Percentiles rank a stretch among this genome's conserved stretches.
Conservation (phyloP, 2,329 filamentous ascomycete genomes). For the Metarhizium robertsii region DNA sequence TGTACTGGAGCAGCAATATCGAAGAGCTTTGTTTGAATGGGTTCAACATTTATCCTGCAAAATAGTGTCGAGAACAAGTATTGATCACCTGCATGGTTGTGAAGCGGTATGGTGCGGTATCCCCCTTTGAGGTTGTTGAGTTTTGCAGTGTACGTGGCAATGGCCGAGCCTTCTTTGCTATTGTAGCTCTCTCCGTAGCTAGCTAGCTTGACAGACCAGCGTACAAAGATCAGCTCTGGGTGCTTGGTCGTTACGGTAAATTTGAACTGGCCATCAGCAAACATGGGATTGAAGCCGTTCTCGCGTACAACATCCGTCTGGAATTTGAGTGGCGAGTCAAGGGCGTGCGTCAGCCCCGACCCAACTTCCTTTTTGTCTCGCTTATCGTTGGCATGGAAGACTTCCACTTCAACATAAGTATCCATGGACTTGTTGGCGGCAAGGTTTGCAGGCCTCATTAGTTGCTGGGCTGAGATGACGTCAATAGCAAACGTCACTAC, state of each 20-base stretch:
- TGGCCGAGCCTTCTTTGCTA: constrained; percentile 44
- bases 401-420: constrained; percentile 89
- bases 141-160: constrained; percentile 90
- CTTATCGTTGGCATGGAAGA: constrained; percentile 91
- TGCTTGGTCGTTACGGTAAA: constrained; percentile 89
- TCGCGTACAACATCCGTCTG: constrained; percentile 73
- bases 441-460: constrained; percentile 72
- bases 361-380: constrained; percentile 74
- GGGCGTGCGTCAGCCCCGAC: constrained; percentile 37
- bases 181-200: constrained; percentile 63
- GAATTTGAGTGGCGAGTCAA: constrained; percentile 58
- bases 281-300: constrained; percentile 91
- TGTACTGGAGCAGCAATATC: constrained; percentile 31
- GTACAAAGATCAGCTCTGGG: constrained; percentile 85
- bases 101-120: constrained; percentile 83
- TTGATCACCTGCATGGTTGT: constrained; percentile 81
- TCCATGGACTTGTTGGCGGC: constrained; percentile 69
- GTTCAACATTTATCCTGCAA: constrained; percentile 67
- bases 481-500: constrained; percentile 78
- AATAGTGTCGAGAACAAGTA: constrained; percentile 94
- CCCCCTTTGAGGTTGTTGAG: constrained; percentile 82
- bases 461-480: constrained; percentile 87
- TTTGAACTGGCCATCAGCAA: constrained; percentile 62
- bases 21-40: constrained; percentile 47
- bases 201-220: constrained; percentile 85